Conservation (phyloP, 805 yeast genomes). For the Zygoascus bituminiphila region DNA sequence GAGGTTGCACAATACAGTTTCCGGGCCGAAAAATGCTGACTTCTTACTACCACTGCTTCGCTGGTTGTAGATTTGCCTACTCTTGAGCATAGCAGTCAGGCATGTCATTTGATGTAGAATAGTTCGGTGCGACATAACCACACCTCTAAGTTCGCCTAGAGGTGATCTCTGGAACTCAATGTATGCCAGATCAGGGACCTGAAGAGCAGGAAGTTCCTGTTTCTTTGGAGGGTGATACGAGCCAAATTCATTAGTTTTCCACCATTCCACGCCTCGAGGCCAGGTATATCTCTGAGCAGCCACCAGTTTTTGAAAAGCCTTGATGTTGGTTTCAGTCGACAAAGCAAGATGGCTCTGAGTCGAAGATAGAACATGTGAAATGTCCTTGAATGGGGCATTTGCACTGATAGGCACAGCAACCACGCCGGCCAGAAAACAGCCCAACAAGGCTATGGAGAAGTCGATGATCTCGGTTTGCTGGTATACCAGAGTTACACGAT, state of each 20-base stretch:
- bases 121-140: slow-evolving; percentile 84
- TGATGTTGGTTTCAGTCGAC: slow-evolving; percentile 71
- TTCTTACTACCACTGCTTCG: slow-evolving; percentile 41
- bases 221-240: slow-evolving; percentile 49
- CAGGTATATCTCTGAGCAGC: slow-evolving; percentile 43
- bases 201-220: slow-evolving; percentile 53
- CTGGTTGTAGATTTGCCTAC: slow-evolving; percentile 31
- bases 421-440: slow-evolving; percentile 87
- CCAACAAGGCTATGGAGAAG: slow-evolving; percentile 76
- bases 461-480: slow-evolving; percentile 79
- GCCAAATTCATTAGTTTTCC: slow-evolving; percentile 87
- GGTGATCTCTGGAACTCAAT: slow-evolving; percentile 89
- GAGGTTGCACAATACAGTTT: slow-evolving; percentile 51
- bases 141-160: slow-evolving; percentile 85
- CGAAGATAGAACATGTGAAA: slow-evolving; percentile 58
- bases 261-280: slow-evolving; percentile 67
- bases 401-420: slow-evolving; percentile 91
- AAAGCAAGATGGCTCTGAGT: slow-evolving; percentile 74
- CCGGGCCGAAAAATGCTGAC: slow-evolving; percentile 26
- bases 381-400: slow-evolving; percentile 58
- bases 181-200: slow-evolving; percentile 79
- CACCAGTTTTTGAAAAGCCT: slow-evolving; percentile 59
- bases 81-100: slow-evolving; percentile 54
- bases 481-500: slow-evolving; percentile 75
- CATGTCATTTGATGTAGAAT: slow-evolving; percentile 82